A percentile compares a stretch with the other conserved stretches of the same genome.
These are phyloP conservation scores for Leccinum fallax DNA, from an alignment of 1,284 basidiomycete genomes.

Conservation along the genomic window DNA sequence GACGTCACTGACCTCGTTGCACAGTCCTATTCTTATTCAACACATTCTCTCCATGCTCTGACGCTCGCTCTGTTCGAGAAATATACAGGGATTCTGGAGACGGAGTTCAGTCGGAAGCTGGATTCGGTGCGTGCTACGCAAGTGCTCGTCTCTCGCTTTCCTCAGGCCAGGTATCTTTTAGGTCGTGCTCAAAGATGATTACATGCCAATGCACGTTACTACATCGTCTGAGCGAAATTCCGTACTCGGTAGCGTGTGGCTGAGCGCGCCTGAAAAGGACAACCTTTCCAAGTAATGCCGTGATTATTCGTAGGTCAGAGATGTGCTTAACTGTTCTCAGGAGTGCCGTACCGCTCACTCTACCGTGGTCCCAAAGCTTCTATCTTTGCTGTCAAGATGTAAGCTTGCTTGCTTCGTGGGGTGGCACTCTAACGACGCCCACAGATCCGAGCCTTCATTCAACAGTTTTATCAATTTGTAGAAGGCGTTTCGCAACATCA, in stretches of 20 bases:
- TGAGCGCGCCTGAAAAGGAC: conserved; percentile 68
- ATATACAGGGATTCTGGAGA: conserved; percentile 83
- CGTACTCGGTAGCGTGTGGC: conserved; percentile 86
- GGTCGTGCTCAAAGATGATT: conserved; percentile 90
- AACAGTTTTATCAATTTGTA: conserved; percentile 96
- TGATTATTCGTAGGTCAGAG: background rate
- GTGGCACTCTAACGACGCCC: background rate
- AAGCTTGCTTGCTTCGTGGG: conserved; percentile 24
- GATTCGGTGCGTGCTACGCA: conserved; percentile 59
- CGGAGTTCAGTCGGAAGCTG: conserved; percentile 82
- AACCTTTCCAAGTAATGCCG: conserved; percentile 61
- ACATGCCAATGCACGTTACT: conserved; percentile 88
- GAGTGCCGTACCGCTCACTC: conserved; percentile 67
- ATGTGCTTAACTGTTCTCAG: conserved; percentile 42
- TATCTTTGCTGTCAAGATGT: conserved; percentile 94
- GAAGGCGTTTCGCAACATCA: conserved; percentile 93
- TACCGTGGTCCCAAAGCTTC: conserved; percentile 97
- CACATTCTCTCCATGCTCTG: conserved; percentile 81
- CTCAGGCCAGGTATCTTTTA: conserved; percentile 35
- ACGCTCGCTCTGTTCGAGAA: conserved; percentile 89
- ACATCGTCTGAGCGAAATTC: conserved; percentile 72
- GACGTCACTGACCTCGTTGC: conserved; percentile 13
- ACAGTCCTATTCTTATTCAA: conserved; percentile 86
- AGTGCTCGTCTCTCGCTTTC: background rate
- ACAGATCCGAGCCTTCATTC: conserved; percentile 89